A percentile compares a stretch with the other conserved stretches of the same genome.
Evolutionary conservation across 2,329 filamentous ascomycete genomes (phyloP).

Genomic region (Metarhizium sp.): DNA sequence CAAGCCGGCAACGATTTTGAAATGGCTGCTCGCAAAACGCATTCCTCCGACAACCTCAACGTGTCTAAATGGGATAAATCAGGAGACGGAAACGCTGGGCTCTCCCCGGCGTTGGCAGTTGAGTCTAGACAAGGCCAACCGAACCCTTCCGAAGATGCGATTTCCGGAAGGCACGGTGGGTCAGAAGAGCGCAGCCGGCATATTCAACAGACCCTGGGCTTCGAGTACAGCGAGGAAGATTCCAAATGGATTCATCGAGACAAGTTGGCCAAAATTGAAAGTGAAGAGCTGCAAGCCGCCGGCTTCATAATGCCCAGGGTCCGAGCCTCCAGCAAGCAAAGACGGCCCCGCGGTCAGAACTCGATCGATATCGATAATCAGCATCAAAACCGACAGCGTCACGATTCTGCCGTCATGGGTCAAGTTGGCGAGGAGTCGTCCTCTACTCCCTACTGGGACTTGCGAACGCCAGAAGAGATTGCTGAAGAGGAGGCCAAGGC

Average conservation of each 20-base stretch:
- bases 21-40: slow-evolving; percentile 23
- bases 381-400: slow-evolving; percentile 24
- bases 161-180: slow-evolving; percentile 11
- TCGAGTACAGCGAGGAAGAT: slow-evolving; percentile 38
- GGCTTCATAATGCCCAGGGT: slow-evolving; percentile 54
- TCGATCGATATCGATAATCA: slow-evolving; percentile 2
- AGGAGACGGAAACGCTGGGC: slow-evolving; percentile 11
- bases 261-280: slow-evolving; percentile 76
- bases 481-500: slow-evolving; percentile 45
- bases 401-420: slow-evolving; percentile 35
- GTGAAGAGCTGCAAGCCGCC: slow-evolving; percentile 67
- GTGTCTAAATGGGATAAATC: slow-evolving; percentile 14
- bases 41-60: slow-evolving; percentile 24
- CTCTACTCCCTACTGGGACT: slow-evolving; percentile 53
- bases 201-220: slow-evolving; percentile 15
- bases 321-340: slow-evolving; percentile 41
- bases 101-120: slow-evolving; percentile 13
- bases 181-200: slow-evolving; percentile 17
- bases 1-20: slow-evolving; percentile 14
- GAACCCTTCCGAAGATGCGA: slow-evolving; percentile 8
- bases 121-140: slow-evolving; percentile 15
- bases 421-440: slow-evolving; percentile 13
- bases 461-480: slow-evolving; percentile 70
- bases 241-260: slow-evolving; percentile 82
- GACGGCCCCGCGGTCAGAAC: slow-evolving; percentile 14